Percentiles rank a stretch among this genome's conserved stretches.
phyloP scores from a whole-genome alignment of 2,329 filamentous ascomycete species.

The Cylindrodendrum hubeiense region DNA sequence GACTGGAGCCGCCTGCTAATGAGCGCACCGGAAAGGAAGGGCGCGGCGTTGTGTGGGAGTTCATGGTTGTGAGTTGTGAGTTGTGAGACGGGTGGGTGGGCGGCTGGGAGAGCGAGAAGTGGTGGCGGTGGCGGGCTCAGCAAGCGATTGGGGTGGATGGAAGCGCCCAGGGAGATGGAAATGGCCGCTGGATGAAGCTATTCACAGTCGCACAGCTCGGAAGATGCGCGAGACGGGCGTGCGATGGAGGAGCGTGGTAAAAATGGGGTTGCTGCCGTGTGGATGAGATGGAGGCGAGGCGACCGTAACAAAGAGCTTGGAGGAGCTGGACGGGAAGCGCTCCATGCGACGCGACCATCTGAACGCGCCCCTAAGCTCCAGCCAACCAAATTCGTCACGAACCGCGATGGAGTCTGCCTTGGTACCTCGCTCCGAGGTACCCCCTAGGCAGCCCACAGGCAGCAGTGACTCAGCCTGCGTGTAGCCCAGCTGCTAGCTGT shows the following conservation, averaged over 20 bases:
- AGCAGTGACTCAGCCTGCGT: slow-evolving; percentile 43
- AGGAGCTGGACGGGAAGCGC: neutral
- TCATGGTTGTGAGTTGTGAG: slow-evolving; percentile 45
- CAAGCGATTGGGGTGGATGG: slow-evolving; percentile 28
- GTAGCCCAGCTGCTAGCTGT: slow-evolving; percentile 33
- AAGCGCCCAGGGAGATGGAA: slow-evolving; percentile 6
- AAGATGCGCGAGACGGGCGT: slow-evolving; percentile 4
- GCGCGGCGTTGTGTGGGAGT: slow-evolving; percentile 54
- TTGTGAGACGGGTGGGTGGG: slow-evolving; percentile 24
- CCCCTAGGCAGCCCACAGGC: slow-evolving; percentile 43
- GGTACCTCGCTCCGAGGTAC: slow-evolving; percentile 46
- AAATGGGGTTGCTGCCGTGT: slow-evolving; percentile 16
- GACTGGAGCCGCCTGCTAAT: slow-evolving; percentile 47
- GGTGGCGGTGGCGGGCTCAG: slow-evolving; percentile 17
- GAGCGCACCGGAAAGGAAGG: slow-evolving; percentile 51
- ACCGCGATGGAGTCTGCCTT: slow-evolving; percentile 38
- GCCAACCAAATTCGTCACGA: slow-evolving; percentile 3
- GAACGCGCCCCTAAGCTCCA: slow-evolving; percentile 30
- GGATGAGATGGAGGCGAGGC: neutral
- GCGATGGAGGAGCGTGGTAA: slow-evolving; percentile 34
- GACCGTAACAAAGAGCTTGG: slow-evolving; percentile 11
- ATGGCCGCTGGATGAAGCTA: slow-evolving; percentile 19
- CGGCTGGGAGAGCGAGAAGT: slow-evolving; percentile 27
- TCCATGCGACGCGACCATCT: neutral
- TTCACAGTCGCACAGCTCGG: slow-evolving; percentile 27